A percentile compares a stretch with the other conserved stretches of the same genome.
phyloP scores from a whole-genome alignment of 2,329 filamentous ascomycete genomes.

The Beauveria asiatica region DNA sequence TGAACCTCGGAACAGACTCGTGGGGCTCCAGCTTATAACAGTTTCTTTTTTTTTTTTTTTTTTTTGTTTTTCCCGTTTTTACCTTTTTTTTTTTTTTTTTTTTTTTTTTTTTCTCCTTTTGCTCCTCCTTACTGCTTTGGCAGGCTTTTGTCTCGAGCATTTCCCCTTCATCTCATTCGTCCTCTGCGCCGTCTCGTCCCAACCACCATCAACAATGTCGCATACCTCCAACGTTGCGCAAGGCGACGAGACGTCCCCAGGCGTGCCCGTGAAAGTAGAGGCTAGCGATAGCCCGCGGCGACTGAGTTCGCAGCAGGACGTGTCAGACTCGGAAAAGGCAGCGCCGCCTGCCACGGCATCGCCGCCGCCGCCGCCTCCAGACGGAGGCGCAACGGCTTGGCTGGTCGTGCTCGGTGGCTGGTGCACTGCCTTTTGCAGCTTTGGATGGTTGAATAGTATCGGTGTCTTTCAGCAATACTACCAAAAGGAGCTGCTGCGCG shows the following conservation, averaged over 20 bases:
- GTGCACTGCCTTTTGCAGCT: slow-evolving; percentile 33
- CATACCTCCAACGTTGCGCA: not conserved
- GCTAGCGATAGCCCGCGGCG: not conserved
- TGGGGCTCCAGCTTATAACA: slow-evolving; percentile 2
- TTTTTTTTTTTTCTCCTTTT: not conserved
- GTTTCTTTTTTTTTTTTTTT: not conserved
- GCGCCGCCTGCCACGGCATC: not conserved
- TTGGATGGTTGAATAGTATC: slow-evolving; percentile 30
- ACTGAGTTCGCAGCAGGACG: not conserved
- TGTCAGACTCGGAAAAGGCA: slow-evolving; percentile 4
- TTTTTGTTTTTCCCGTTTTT: not conserved
- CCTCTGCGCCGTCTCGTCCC: not conserved
- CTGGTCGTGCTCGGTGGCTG: slow-evolving; percentile 30
- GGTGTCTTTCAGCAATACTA: slow-evolving; percentile 54
- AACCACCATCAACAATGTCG: not conserved
- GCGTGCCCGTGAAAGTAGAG: not conserved
- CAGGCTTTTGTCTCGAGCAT: not conserved
- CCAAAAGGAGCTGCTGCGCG: slow-evolving; percentile 35
- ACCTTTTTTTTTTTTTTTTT: not conserved
- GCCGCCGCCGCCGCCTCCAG: slow-evolving; percentile 14
- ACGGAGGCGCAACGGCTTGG: slow-evolving; percentile 28
- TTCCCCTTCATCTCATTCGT: not conserved
- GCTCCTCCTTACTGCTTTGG: not conserved
- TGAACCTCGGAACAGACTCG: not conserved
- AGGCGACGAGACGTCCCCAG: too few species aligned